Base-by-base conservation (phyloP, 129 eudicot genomes). In the Flaveria linearis region DNA sequence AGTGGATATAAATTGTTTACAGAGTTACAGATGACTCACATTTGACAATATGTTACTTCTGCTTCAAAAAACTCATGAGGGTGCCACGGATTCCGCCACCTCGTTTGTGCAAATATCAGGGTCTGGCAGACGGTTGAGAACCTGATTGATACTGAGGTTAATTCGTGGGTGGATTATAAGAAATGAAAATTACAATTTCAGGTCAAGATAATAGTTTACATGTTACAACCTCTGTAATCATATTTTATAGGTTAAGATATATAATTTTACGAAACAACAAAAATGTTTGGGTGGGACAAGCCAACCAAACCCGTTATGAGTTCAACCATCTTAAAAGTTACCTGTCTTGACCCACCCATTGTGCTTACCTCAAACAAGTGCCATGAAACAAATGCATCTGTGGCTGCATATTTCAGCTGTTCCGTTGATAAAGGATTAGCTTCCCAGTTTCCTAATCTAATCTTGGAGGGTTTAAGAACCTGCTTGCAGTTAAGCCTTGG, bases 341-440 rank as follows among this genome's bases (percentile, higher is more conserved):
- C 57, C 17, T 3, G 10, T 7, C 9, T 16, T 30, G 36, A 49
- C 62, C 75, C 28, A 3, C 22, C 15, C 25, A 69, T 69, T 49
- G 49, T 20, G 43, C 45, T 80, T 78, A 91, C 97, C 97, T 89
- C 89, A 65, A 83, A 84, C 30, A 91, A 76, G 80, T 84, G 80
- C 92, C 96, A 91, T 33, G 97, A 91, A 75, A 85, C 89, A 77
- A 77, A 91, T 64, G 97, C 97, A 76, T 91, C 97, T 26, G 96
- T 85, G 68, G 97, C 97, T 51, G 97, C 96, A 81, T 91, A 91
- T 0, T 73, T 77, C 42, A 87, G 81, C 75, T 91, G 96, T 18
- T 82, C 88, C 30, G 69, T 49, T 62, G 97, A 91, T 72, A 91
- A 80, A 83, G 76, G 76, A 79, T 82, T 80, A 55, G 82, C 86